These are phyloP conservation scores for Fusarium sp. DNA, from an alignment of 2,329 filamentous ascomycete genomes.

Conservation along the genomic window DNA sequence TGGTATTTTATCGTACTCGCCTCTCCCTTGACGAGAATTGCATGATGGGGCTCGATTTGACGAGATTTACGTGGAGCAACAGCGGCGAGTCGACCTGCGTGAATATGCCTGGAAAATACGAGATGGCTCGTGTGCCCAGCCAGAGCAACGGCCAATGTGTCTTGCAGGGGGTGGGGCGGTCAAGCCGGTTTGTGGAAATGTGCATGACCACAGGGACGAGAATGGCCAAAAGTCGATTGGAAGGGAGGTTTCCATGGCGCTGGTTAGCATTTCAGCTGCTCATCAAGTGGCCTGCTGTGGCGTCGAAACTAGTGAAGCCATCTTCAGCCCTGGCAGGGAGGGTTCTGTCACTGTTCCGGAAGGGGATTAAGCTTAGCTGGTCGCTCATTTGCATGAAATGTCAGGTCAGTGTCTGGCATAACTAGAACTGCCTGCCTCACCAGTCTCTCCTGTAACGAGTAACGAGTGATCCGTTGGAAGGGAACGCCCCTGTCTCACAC, in stretches of 20 bases:
- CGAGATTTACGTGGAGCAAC: not conserved
- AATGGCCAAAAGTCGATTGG: not conserved
- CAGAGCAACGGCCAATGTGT: not conserved
- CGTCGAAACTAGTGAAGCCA: conserved; percentile 20
- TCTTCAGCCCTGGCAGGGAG: conserved; percentile 5
- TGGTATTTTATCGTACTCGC: not conserved
- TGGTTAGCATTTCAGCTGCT: conserved; percentile 13
- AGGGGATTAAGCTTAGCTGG: conserved; percentile 9
- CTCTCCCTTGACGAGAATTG: not conserved
- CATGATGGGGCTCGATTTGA: not conserved
- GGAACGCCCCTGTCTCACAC: not conserved
- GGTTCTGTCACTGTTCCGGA: not conserved
- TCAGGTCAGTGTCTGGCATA: not conserved
- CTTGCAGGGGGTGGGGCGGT: not conserved
- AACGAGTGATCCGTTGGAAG: not conserved
- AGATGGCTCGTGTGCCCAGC: not conserved
- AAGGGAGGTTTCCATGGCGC: conserved; percentile 3
- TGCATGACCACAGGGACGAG: conserved; percentile 16
- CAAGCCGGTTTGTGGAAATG: not conserved
- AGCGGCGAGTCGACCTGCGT: not conserved
- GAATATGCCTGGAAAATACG: not conserved
- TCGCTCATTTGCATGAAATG: not conserved
- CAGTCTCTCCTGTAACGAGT: not conserved
- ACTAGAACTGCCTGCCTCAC: not conserved
- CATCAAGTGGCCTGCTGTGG: not conserved